phyloP scores from a whole-genome alignment of 75 land plant genomes.

The Pinus taeda region DNA sequence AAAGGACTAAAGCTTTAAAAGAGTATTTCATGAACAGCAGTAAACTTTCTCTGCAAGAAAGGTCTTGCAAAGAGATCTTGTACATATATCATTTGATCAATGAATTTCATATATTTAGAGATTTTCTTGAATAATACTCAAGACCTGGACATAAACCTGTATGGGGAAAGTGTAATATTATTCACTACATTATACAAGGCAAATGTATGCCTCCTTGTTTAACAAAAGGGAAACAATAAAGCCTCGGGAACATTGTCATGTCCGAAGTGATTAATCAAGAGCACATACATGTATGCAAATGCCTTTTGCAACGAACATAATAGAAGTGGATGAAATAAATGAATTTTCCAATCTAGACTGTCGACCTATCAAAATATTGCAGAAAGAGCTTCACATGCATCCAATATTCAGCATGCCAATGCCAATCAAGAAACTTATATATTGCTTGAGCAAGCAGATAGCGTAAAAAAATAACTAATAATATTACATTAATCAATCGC shows the following conservation, averaged over 20 bases:
- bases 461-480: neutral
- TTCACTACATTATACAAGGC: slow-evolving; percentile 6
- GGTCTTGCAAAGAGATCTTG: neutral
- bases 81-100: neutral
- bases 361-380: neutral
- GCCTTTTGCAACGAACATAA: neutral
- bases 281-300: neutral
- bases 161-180: neutral
- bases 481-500: slow-evolving; percentile 38
- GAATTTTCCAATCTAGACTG: slow-evolving; percentile 8
- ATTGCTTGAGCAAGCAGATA: slow-evolving; percentile 3
- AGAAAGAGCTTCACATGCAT: neutral
- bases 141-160: slow-evolving; percentile 4
- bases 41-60: neutral
- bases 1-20: neutral
- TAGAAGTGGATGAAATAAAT: neutral
- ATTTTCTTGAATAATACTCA: neutral
- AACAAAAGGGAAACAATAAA: neutral
- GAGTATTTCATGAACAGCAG: neutral
- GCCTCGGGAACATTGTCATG: neutral
- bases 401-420: neutral
- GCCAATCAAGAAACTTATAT: neutral
- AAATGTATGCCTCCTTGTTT: slow-evolving; percentile 8
- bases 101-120: neutral
- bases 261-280: neutral